Evolutionary conservation across 2,329 filamentous ascomycete species (phyloP), one percentile per base, ranked within the genome.

Genomic region (Beauveria australis): DNA sequence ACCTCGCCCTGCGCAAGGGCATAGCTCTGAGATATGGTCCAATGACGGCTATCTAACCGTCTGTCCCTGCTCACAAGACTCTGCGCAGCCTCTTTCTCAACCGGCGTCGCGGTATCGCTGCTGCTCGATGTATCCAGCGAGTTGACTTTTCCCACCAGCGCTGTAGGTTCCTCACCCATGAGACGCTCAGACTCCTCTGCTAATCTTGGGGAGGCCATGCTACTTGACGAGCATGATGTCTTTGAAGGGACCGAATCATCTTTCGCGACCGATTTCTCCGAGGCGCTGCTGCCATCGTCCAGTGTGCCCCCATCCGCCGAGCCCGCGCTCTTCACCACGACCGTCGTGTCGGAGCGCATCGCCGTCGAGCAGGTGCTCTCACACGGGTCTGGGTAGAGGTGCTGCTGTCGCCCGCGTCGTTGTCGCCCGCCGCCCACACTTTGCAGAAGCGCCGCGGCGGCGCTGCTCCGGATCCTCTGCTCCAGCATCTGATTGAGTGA

Each of bases 301-400:
- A 5, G 30, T 33, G 12, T 5, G 0, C 1, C 30, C 5, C 2
- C 33, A 16, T 6, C 14, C 33, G 5, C 14, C 14, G 33, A 37
- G 33, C 33, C 5, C 33, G 4, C 18, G 3, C 18, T 33, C 28
- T 14, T 5, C 4, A 1, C 52, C 22, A n/a, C 22, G 8, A 43
- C 14, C 22, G 37, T 43, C 1, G 59, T 55, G 44, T 43, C 26
- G 2, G 59, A 56, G 16, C 49, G 30, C 12, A 54, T 33, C 5
- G 33, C 44, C 9, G 52, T 54, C 19, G 53, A 55, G 44, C 53
- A 56, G 18, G 16, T 60, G 22, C 58, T 60, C 58, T 60, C 58
- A 14, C 51, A 53, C 14, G 41, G 41, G 9, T 53, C 14, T 10
- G 28, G 43, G n/a, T 47, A 10, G 9, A 22, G 9, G 18, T n/a